Conservation (phyloP, 2,329 filamentous ascomycete species). For the Sarocladiaceae sp. region DNA sequence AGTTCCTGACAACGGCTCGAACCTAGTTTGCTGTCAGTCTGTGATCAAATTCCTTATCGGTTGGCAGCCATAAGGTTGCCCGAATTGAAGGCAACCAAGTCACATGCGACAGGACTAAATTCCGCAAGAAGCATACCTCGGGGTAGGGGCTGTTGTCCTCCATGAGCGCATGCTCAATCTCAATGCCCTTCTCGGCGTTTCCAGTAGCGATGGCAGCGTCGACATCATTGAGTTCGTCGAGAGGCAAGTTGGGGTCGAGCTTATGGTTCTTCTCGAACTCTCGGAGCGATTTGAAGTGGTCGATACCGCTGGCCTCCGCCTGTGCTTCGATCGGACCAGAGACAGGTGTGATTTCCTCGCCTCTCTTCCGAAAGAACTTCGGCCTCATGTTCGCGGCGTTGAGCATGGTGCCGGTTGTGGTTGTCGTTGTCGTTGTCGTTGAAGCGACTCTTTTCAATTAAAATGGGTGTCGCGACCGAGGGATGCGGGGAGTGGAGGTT, state of each 20-base stretch:
- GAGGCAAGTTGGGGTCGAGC: conserved; percentile 62
- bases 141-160: conserved; percentile 65
- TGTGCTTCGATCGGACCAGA: conserved; percentile 34
- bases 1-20: conserved; percentile 60
- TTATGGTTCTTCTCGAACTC: conserved; percentile 57
- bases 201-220: conserved; percentile 51
- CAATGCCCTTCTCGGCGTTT: conserved; percentile 51
- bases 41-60: too few relatives aligned
- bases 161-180: conserved; percentile 54
- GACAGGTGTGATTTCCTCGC: conserved; percentile 40
- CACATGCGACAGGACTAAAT: not conserved
- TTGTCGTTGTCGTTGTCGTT: not conserved
- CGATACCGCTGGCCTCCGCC: conserved; percentile 34
- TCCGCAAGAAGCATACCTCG: conserved; percentile 41
- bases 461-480: conserved; percentile 1
- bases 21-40: conserved; percentile 37
- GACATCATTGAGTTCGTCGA: conserved; percentile 57
- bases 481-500: conserved; percentile 1
- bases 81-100: not conserved
- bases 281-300: conserved; percentile 43
- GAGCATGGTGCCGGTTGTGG: not conserved
- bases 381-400: conserved; percentile 22
- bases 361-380: conserved; percentile 40
- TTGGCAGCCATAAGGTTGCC: too few relatives aligned
- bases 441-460: too few relatives aligned